Conservation (phyloP, 345 rosid species). For the Geranium brycei region DNA sequence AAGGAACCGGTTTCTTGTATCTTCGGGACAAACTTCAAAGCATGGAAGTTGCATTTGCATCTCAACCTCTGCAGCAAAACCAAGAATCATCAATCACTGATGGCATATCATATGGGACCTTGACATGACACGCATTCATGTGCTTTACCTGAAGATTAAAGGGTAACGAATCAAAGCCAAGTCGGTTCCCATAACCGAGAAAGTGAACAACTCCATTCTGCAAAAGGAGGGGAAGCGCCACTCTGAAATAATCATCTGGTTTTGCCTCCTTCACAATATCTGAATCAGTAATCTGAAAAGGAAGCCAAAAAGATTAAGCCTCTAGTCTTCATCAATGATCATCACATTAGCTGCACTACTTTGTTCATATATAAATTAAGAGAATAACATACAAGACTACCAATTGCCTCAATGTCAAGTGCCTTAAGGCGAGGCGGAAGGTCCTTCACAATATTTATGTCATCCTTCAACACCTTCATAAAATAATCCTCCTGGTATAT, state of each 20-base stretch:
- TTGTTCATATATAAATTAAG: conserved; percentile 1
- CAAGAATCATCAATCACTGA: not conserved
- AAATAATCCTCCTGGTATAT: conserved; percentile 68
- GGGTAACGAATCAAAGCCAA: conserved; percentile 79
- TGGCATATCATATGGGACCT: not conserved
- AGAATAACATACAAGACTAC: conserved; percentile 39
- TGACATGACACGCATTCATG: not conserved
- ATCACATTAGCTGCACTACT: not conserved
- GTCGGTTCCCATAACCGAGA: conserved; percentile 84
- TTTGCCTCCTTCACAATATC: conserved; percentile 75
- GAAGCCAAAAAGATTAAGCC: conserved; percentile 6
- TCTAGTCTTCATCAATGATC: not conserved
- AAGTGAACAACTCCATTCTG: conserved; percentile 61
- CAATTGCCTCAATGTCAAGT: conserved; percentile 48
- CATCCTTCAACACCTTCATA: conserved; percentile 43
- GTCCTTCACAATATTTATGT: conserved; percentile 52
- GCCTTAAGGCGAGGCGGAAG: conserved; percentile 55
- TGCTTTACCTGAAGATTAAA: conserved; percentile 55
- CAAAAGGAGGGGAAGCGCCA: conserved; percentile 46
- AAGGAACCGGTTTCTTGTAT: conserved; percentile 58
- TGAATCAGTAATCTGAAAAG: conserved; percentile 67
- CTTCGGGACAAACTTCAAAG: conserved; percentile 57
- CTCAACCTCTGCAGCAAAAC: conserved; percentile 45
- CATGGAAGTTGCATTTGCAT: conserved; percentile 93
- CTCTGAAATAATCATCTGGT: conserved; percentile 43